Evolutionary conservation across 371 early-diverging fungal species (phyloP).

Genomic region (Lichtheimia hyalospora): DNA sequence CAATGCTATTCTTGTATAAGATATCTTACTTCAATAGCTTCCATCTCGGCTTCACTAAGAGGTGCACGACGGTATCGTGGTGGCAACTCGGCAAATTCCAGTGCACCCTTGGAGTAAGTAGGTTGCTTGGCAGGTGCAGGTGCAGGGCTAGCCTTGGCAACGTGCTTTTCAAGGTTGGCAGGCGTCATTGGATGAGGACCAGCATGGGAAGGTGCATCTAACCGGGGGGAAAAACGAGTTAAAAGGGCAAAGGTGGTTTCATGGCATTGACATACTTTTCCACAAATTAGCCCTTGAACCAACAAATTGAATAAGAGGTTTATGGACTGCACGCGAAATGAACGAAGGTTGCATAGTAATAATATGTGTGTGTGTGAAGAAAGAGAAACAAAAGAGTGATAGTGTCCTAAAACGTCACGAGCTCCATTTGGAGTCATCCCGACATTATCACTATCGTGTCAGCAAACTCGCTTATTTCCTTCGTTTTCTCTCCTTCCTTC

Average conservation of each 20-base stretch:
- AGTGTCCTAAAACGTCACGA: too few species aligned
- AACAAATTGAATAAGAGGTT: slow-evolving; percentile 49
- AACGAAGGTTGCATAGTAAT: slow-evolving; percentile 41
- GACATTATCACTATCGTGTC: too few species aligned
- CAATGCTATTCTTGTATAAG: too few species aligned
- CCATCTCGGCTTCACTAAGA: slow-evolving; percentile 48
- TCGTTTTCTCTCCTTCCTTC: too few species aligned
- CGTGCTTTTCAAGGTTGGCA: slow-evolving; percentile 46
- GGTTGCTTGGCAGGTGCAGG: slow-evolving; percentile 8
- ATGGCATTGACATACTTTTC: slow-evolving; percentile 32
- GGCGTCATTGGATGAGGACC: slow-evolving; percentile 54
- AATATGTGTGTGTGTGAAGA: background rate
- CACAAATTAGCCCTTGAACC: slow-evolving; percentile 46
- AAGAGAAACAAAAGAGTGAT: slow-evolving; percentile 3
- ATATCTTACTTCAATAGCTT: slow-evolving; percentile 43
- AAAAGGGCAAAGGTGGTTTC: background rate
- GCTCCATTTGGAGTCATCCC: too few species aligned
- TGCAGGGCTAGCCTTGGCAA: slow-evolving; percentile 32
- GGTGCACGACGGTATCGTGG: slow-evolving; percentile 37
- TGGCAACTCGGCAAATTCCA: slow-evolving; percentile 42
- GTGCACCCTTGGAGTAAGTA: slow-evolving; percentile 5
- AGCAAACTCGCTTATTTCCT: too few species aligned
- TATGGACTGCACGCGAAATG: slow-evolving; percentile 44
- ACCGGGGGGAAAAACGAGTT: background rate
- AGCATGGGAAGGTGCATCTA: slow-evolving; percentile 36